Evolutionary conservation across 768 basidiomycete genomes (phyloP), one percentile per base, ranked within the genome.

Genomic region (Cystobasidium onofrii): DNA sequence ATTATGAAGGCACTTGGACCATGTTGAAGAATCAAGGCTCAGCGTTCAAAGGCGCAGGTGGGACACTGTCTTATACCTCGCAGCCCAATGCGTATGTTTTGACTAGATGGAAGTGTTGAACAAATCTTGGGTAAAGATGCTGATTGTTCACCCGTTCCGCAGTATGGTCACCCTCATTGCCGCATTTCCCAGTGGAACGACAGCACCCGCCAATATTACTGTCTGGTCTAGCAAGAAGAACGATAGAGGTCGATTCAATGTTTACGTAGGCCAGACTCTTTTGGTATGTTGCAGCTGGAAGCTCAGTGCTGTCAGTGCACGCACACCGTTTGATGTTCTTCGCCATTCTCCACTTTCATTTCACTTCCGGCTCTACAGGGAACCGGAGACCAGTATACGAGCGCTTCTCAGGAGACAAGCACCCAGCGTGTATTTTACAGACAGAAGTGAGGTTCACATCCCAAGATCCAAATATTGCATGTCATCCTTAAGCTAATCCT

Each of bases 61-160:
- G 54, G 20, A 55, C 54, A 9, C 23, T 55, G 54, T 55, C 54
- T 10, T 55, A 55, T n/a, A 55, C 54, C 29, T 55, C 54, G n/a
- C n/a, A 55, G 23, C n/a, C 54, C 54, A n/a, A 55, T 55, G 54
- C 54, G 54, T 55, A n/a, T 10, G n/a, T n/a, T n/a, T n/a, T n/a
- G n/a, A n/a, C n/a, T n/a, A n/a, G n/a, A n/a, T n/a, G n/a, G n/a
- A n/a, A n/a, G n/a, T n/a, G n/a, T n/a, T n/a, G n/a, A n/a, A n/a
- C n/a, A n/a, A n/a, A n/a, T n/a, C n/a, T n/a, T n/a, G n/a, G n/a
- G n/a, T n/a, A n/a, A n/a, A n/a, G n/a, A n/a, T n/a, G n/a, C n/a
- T n/a, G n/a, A n/a, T n/a, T n/a, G n/a, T n/a, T n/a, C n/a, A n/a
- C n/a, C n/a, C n/a, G n/a, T n/a, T n/a, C n/a, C n/a, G 29, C 7